A percentile compares a stretch with the other conserved stretches of the same genome.
Conservation (phyloP, 23 red algal species). For the Gracilaria vermiculophylla region DNA sequence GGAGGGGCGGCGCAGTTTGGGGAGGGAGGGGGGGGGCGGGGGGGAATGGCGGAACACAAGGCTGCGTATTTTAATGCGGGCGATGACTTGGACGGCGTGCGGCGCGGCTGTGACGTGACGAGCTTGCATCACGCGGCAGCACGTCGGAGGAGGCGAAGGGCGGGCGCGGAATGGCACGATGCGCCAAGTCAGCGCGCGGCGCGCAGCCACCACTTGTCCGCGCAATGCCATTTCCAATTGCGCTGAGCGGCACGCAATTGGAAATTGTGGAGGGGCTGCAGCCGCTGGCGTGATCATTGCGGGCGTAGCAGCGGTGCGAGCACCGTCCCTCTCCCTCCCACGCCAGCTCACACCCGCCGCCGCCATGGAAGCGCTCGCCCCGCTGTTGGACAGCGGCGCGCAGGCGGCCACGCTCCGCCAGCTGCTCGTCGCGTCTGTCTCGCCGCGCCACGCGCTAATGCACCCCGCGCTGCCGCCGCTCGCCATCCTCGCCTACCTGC, state of each 20-base stretch:
- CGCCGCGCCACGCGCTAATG: conserved; percentile 32
- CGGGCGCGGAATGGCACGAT: neutral
- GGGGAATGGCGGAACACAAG: neutral
- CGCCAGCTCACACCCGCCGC: neutral
- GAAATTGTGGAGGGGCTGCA: too few species aligned
- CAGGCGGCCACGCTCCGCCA: conserved; percentile 12
- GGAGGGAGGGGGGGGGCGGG: neutral
- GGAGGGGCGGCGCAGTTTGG: neutral
- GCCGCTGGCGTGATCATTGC: too few species aligned
- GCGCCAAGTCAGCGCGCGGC: neutral
- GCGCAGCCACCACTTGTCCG: neutral
- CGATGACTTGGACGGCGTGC: neutral
- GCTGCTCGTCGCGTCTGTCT: conserved; percentile 18
- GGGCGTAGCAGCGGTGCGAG: too few species aligned
- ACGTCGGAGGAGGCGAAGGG: too few species aligned
- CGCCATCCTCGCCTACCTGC: conserved; percentile 26
- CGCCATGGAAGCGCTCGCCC: neutral
- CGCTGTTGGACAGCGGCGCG: conserved; percentile 4
- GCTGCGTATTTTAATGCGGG: neutral
- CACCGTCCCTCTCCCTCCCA: neutral
- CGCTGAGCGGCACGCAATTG: too few species aligned
- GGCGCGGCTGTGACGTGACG: neutral
- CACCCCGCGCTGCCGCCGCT: conserved; percentile 29
- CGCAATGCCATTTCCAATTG: neutral
- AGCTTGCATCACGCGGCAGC: neutral